Base-by-base conservation (phyloP, 352 stramenopile genomes). In the Plasmopara halstedii region DNA sequence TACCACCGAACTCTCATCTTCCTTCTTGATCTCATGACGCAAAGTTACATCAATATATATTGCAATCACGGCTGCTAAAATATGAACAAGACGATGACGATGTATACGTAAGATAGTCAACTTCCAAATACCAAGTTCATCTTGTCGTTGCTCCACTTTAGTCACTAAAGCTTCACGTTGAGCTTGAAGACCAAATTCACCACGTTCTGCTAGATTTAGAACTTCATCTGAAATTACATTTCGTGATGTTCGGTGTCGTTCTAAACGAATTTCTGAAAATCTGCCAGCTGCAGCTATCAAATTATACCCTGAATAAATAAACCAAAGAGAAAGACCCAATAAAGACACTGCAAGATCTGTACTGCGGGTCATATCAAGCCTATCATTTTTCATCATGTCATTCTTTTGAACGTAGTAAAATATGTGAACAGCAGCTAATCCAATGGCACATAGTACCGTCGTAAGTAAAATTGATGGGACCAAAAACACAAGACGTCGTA, bases 131-230 rank as follows among this genome's bases (percentile, higher is more conserved):
- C 75, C 75, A 3, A 85, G 51, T 22, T 87, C 53, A 6, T 69
- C 57, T 23, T 85, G 75, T 13, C 65, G 60, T 23, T 69, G 67
- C 54, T 83, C 75, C 17, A 87, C 70, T 9, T 74, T 70, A 1
- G 62, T 69, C 37, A 62, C 64, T 17, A 81, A 50, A 23, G 72
- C 72, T 47, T 83, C 75, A 7, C 50, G 58, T 35, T 83, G 79
- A n/a, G 72, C 75, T 57, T 82, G 73, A 5, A 87, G 58, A 0
- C 75, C 72, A 26, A 87, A 85, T 40, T 87, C 72, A 6, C 75
- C 75, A 9, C 70, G 58, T 20, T 87, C 72, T 0, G 75, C 75
- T 14, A 83, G 67, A 15, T 73, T 62, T 13, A 88, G 50, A 6
- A 83, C 52, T 9, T 83, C 62, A 21, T 76, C 62, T 0, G 64